Conservation (phyloP, 2,329 filamentous ascomycete genomes). For the Arthrobotrys iridis region DNA sequence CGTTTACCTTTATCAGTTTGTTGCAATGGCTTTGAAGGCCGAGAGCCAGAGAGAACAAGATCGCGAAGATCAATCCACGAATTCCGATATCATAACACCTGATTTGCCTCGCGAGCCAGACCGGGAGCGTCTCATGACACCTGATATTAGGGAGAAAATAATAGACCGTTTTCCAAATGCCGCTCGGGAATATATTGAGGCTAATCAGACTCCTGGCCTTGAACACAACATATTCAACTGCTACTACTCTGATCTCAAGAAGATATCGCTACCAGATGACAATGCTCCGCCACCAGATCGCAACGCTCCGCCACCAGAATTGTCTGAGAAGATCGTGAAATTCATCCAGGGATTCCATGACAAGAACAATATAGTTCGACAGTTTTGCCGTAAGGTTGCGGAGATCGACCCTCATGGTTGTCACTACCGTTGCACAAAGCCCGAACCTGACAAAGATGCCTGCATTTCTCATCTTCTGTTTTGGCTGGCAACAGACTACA, state of each 20-base stretch:
- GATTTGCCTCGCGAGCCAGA: too few species aligned
- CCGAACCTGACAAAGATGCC: not conserved
- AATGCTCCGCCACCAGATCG: not conserved
- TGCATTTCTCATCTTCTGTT: conserved; percentile 14
- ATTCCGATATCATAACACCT: too few species aligned
- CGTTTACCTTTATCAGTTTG: not conserved
- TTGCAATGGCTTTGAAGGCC: not conserved
- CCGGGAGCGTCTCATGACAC: too few species aligned
- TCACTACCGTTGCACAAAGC: not conserved
- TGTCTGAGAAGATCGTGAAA: not conserved
- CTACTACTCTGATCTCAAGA: not conserved
- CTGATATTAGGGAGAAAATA: conserved; percentile 2
- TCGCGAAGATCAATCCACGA: too few species aligned
- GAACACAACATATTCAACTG: not conserved
- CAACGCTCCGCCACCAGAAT: too few species aligned
- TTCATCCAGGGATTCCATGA: not conserved
- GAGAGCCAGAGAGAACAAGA: not conserved
- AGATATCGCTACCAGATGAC: not conserved
- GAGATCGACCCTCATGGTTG: not conserved
- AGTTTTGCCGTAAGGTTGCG: not conserved
- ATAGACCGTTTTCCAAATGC: not conserved
- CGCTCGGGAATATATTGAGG: not conserved
- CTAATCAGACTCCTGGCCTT: not conserved
- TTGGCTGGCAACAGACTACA: conserved; percentile 28
- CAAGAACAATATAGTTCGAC: not conserved